Percentiles rank a stretch among this genome's conserved stretches.
Conservation (phyloP, 495 filamentous ascomycete genomes). For the Xylaria venustula region DNA sequence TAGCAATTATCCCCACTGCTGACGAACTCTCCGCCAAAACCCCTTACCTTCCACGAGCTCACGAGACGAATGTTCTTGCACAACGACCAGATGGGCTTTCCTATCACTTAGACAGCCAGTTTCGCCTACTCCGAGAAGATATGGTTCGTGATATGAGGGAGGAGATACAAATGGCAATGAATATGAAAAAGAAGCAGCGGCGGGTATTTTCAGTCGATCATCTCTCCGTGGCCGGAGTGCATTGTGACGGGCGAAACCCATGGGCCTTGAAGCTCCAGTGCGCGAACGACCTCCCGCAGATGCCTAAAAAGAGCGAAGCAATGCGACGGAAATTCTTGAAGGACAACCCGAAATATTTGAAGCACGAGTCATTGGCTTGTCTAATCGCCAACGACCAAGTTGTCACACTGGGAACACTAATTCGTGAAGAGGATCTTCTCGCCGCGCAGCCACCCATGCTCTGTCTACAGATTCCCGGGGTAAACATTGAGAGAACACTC, state of each 20-base stretch:
- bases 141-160: constrained; percentile 63
- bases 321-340: constrained; percentile 44
- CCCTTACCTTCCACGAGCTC: constrained; percentile 6
- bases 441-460: constrained; percentile 43
- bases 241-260: constrained; percentile 15
- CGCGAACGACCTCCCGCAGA: constrained; percentile 21
- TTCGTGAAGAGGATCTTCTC: constrained; percentile 54
- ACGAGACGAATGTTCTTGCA: constrained; percentile 5
- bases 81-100: constrained; percentile 35
- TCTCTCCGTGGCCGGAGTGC: constrained; percentile 6
- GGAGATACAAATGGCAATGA: constrained; percentile 48
- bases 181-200: constrained; percentile 37
- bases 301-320: constrained; percentile 30
- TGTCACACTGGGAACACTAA: constrained; percentile 27
- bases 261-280: constrained; percentile 20
- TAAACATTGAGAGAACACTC: constrained; percentile 21
- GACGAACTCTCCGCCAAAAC: constrained; percentile 53
- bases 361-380: constrained; percentile 59
- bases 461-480: constrained; percentile 38
- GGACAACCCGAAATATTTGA: constrained; percentile 49
- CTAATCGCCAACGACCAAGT: neutral
- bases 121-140: constrained; percentile 70
- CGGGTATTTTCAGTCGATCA: constrained; percentile 13
- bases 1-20: constrained; percentile 65
- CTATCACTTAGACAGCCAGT: constrained; percentile 69